Evolutionary conservation across 2,329 filamentous ascomycete genomes (phyloP).

Genomic region (Diaporthe ilicicola): DNA sequence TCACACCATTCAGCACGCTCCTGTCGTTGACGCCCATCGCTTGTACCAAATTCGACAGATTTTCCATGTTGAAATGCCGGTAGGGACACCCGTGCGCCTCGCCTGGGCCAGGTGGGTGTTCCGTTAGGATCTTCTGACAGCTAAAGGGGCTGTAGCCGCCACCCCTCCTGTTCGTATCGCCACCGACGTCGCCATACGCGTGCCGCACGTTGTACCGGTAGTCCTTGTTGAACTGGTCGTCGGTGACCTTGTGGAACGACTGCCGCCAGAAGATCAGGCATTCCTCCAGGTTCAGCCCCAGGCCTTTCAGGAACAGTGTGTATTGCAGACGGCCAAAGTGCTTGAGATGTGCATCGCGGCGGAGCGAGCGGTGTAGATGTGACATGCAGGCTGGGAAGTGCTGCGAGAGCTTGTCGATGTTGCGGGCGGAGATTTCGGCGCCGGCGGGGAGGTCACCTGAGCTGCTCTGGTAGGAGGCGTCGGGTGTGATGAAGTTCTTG

Average conservation of each 20-base stretch:
- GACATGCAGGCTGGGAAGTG: conserved; percentile 96
- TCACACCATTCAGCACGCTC: conserved; percentile 79
- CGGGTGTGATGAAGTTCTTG: conserved; percentile 93
- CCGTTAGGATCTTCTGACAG: conserved; percentile 93
- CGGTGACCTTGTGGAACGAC: conserved; percentile 84
- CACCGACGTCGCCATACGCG: conserved; percentile 92
- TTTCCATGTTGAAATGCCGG: conserved; percentile 89
- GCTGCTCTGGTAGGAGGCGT: conserved; percentile 78
- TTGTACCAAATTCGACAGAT: conserved; percentile 80
- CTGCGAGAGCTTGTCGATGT: conserved; percentile 80
- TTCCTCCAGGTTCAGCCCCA: conserved; percentile 91
- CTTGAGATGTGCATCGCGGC: conserved; percentile 90
- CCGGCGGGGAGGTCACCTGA: conserved; percentile 69
- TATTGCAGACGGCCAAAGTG: conserved; percentile 95
- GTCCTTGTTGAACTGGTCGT: conserved; percentile 96
- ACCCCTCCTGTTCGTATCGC: conserved; percentile 86
- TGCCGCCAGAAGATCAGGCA: conserved; percentile 91
- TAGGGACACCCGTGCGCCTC: conserved; percentile 98
- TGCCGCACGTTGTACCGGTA: conserved; percentile 98
- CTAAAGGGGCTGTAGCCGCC: conserved; percentile 90
- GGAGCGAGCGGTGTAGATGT: conserved; percentile 84
- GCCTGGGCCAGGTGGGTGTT: conserved; percentile 84
- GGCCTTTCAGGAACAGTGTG: conserved; percentile 94
- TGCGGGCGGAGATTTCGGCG: conserved; percentile 78
- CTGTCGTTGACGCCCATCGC: conserved; percentile 81